These are phyloP conservation scores for Liquidambar formosana DNA, from an alignment of 164 flowering plant species.

Conservation along the genomic window DNA sequence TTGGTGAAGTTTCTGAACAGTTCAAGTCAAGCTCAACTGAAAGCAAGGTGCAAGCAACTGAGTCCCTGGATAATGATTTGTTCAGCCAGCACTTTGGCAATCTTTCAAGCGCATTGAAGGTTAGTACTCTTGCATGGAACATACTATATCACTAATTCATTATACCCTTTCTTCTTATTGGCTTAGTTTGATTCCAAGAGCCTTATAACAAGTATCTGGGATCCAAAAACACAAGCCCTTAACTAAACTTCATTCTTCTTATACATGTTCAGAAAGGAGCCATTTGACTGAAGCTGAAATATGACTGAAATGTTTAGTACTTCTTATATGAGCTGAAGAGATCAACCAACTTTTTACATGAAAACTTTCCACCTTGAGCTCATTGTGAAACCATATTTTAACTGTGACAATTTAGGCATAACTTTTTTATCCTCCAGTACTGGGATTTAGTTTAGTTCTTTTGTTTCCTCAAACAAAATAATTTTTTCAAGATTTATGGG, in stretches of 20 bases:
- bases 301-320: background rate
- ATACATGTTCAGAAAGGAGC: background rate
- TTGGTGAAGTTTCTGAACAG: slow-evolving; percentile 9
- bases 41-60: slow-evolving; percentile 13
- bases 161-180: background rate
- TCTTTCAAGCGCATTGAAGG: slow-evolving; percentile 44
- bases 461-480: too few relatives aligned
- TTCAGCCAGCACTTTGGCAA: slow-evolving; percentile 44
- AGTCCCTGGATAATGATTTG: slow-evolving; percentile 27
- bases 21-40: slow-evolving; percentile 8
- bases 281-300: background rate
- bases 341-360: background rate
- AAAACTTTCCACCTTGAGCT: background rate
- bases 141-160: background rate
- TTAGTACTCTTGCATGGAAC: slow-evolving; percentile 17
- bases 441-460: background rate
- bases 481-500: too few relatives aligned
- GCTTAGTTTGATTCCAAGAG: background rate
- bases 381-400: background rate
- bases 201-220: too few relatives aligned
- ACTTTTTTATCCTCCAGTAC: background rate
- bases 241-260: background rate
- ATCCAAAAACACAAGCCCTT: background rate
- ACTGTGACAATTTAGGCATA: background rate
- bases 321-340: background rate